phyloP scores from a whole-genome alignment of 805 yeast genomes.

The Schwanniomyces polymorphus region DNA sequence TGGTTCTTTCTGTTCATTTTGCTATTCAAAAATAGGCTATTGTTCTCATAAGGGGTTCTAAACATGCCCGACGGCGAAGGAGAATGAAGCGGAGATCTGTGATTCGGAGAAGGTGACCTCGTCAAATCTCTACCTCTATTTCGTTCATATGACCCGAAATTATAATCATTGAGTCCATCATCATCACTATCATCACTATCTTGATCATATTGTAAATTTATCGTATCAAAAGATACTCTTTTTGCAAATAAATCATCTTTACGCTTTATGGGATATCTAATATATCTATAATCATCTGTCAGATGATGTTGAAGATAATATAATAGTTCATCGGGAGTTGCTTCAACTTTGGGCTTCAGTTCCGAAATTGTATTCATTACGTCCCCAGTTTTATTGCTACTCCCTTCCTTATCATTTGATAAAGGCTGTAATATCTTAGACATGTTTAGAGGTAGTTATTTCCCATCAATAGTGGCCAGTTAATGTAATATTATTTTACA shows the following conservation, averaged over 20 bases:
- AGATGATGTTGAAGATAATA: slow-evolving; percentile 14
- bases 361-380: neutral
- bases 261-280: slow-evolving; percentile 12
- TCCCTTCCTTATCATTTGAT: neutral
- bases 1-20: slow-evolving; percentile 1
- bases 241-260: slow-evolving; percentile 15
- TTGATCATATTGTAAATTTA: slow-evolving; percentile 30
- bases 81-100: slow-evolving; percentile 6
- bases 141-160: slow-evolving; percentile 3
- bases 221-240: slow-evolving; percentile 57
- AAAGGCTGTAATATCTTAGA: neutral
- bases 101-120: slow-evolving; percentile 10
- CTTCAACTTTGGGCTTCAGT: slow-evolving; percentile 3
- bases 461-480: neutral
- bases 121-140: slow-evolving; percentile 12
- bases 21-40: neutral
- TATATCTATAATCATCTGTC: slow-evolving; percentile 21
- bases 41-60: neutral
- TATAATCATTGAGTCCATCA: slow-evolving; percentile 2
- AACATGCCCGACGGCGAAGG: slow-evolving; percentile 8
- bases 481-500: no score
- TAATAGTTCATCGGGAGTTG: slow-evolving; percentile 13
- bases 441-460: neutral
- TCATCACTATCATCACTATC: slow-evolving; percentile 15
- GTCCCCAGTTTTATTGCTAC: neutral